Evolutionary conservation across 306 rosid genomes (phyloP).

Genomic region (Quercus parvula): DNA sequence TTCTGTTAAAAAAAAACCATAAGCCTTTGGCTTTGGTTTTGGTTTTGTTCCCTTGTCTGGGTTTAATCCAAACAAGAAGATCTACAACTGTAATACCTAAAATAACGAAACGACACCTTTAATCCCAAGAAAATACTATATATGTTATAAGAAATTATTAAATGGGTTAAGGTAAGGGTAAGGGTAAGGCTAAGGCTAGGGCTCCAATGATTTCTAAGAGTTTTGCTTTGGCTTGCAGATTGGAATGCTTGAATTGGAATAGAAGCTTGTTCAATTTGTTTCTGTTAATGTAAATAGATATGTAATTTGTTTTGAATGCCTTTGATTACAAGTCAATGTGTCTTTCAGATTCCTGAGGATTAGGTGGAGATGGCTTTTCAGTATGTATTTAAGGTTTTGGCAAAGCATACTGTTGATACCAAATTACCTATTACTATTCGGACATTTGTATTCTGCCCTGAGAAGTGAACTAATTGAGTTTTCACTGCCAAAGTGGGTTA

Average conservation of each 20-base stretch:
- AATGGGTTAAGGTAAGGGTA: background rate
- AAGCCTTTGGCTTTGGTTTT: background rate
- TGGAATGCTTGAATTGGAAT: background rate
- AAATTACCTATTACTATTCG: background rate
- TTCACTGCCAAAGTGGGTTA: too few species aligned
- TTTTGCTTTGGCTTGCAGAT: background rate
- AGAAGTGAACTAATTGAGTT: too few species aligned
- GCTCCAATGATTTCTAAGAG: background rate
- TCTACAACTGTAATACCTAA: background rate
- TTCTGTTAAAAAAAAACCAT: background rate
- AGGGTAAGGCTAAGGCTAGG: background rate
- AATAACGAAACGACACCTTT: background rate
- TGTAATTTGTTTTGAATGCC: background rate
- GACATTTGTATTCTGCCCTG: too few species aligned
- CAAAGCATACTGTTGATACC: too few species aligned
- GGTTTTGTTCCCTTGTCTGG: background rate
- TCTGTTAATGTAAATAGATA: background rate
- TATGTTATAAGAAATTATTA: background rate
- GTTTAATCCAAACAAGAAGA: background rate
- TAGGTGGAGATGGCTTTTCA: background rate
- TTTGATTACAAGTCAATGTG: background rate
- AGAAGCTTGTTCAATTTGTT: background rate
- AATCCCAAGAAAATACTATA: background rate
- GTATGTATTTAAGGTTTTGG: background rate
- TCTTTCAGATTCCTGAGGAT: background rate